These are phyloP conservation scores for Camelina laxa DNA, from an alignment of 345 rosid species.

Conservation along the genomic window DNA sequence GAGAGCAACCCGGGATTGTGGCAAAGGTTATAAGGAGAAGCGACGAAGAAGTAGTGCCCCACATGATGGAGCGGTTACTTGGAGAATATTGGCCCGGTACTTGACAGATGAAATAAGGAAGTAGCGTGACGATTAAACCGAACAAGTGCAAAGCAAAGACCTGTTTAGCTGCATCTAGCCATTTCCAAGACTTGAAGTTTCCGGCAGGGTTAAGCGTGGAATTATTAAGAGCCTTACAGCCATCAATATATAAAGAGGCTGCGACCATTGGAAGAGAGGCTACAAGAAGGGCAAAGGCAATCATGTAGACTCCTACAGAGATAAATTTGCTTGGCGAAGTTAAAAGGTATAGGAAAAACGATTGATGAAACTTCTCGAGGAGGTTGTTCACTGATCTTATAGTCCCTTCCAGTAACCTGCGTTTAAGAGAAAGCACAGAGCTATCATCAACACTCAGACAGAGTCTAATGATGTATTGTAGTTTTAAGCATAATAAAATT, in stretches of 20 bases:
- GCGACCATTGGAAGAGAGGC: conserved; percentile 91
- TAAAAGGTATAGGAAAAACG: conserved; percentile 84
- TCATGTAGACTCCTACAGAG: conserved; percentile 96
- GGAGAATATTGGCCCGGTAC: conserved; percentile 62
- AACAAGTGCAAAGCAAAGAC: conserved; percentile 72
- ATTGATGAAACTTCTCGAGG: conserved; percentile 97
- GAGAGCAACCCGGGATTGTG: conserved; percentile 54
- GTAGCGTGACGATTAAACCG: conserved; percentile 68
- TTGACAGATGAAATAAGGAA: conserved; percentile 71
- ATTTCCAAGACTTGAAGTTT: conserved; percentile 67
- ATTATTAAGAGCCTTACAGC: conserved; percentile 47
- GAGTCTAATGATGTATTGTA: not conserved
- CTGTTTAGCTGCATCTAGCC: conserved; percentile 76
- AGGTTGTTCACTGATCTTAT: conserved; percentile 90
- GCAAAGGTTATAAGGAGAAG: conserved; percentile 54
- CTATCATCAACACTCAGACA: conserved; percentile 17
- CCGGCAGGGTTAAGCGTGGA: conserved; percentile 33
- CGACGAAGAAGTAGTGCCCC: conserved; percentile 63
- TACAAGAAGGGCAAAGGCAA: conserved; percentile 85
- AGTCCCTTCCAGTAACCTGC: conserved; percentile 95
- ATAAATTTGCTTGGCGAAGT: conserved; percentile 88
- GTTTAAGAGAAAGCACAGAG: conserved; percentile 25
- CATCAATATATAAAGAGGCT: conserved; percentile 77
- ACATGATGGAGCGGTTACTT: conserved; percentile 52
- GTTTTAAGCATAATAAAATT: not conserved